Evolutionary conservation across 139 green algal genomes (phyloP).

Genomic region (Closterium sp.): DNA sequence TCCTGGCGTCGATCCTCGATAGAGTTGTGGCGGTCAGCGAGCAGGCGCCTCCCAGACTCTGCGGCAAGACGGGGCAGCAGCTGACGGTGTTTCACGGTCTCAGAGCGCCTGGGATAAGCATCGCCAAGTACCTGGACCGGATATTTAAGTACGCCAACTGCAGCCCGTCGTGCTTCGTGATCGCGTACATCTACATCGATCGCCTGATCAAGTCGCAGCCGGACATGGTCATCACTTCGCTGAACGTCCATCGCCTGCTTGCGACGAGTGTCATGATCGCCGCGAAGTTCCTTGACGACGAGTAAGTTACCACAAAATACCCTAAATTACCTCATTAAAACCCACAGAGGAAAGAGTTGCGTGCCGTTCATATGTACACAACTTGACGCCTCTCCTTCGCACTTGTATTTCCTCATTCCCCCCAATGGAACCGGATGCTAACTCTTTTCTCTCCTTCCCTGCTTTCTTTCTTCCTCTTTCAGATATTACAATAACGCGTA

Average conservation of each 20-base stretch:
- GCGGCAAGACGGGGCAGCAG: constrained; percentile 13
- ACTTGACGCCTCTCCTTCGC: not conserved
- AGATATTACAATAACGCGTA: constrained; percentile 74
- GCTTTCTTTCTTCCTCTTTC: not conserved
- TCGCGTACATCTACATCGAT: constrained; percentile 70
- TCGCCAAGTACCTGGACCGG: constrained; percentile 68
- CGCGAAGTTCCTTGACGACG: constrained; percentile 77
- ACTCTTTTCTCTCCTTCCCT: not conserved
- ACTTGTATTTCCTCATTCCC: not conserved
- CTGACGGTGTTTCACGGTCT: constrained; percentile 69
- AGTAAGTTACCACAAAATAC: constrained; percentile 63
- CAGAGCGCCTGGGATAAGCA: constrained; percentile 63
- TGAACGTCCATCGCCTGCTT: constrained; percentile 74
- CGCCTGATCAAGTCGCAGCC: constrained; percentile 55
- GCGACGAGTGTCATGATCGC: constrained; percentile 66
- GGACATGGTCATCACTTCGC: constrained; percentile 54
- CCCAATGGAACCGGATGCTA: not conserved
- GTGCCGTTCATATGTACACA: too few relatives aligned
- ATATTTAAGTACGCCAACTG: constrained; percentile 76
- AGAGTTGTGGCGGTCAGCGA: not conserved
- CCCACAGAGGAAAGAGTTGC: not conserved
- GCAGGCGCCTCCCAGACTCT: not conserved
- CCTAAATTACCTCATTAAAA: not conserved
- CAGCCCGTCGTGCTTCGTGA: constrained; percentile 71
- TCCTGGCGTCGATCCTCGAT: not conserved